These are phyloP conservation scores for Akebia trifoliata DNA, from an alignment of 164 flowering plant genomes.

Conservation along the genomic window DNA sequence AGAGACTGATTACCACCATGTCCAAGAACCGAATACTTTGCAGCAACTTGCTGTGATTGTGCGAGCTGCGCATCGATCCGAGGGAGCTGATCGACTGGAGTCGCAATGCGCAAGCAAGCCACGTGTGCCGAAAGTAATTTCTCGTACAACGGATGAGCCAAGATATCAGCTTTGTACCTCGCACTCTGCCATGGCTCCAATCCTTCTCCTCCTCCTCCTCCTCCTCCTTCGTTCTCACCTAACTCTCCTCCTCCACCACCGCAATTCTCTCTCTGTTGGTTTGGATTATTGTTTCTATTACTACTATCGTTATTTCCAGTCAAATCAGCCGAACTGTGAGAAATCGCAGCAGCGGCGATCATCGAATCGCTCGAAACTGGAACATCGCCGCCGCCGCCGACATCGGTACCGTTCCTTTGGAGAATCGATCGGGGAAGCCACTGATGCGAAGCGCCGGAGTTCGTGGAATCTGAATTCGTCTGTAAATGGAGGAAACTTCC, in stretches of 20 bases:
- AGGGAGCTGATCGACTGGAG: slow-evolving; percentile 87
- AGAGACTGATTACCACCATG: slow-evolving; percentile 19
- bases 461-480: slow-evolving; percentile 32
- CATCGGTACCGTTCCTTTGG: too few species aligned
- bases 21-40: slow-evolving; percentile 55
- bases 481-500: slow-evolving; percentile 45
- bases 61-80: slow-evolving; percentile 81
- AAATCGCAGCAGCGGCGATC: slow-evolving; percentile 22
- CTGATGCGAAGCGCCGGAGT: too few species aligned
- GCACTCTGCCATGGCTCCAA: slow-evolving; percentile 57
- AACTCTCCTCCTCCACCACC: too few species aligned
- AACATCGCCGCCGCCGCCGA: too few species aligned
- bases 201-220: too few species aligned
- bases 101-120: slow-evolving; percentile 72
- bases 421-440: too few species aligned
- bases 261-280: too few species aligned
- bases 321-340: slow-evolving; percentile 19
- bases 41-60: slow-evolving; percentile 56
- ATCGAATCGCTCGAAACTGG: too few species aligned
- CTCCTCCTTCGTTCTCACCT: too few species aligned
- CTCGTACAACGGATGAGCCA: slow-evolving; percentile 69
- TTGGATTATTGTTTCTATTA: too few species aligned
- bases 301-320: too few species aligned
- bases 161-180: slow-evolving; percentile 59
- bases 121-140: slow-evolving; percentile 82